phyloP scores from a whole-genome alignment of 306 rosid species.

The Prunus padus region DNA sequence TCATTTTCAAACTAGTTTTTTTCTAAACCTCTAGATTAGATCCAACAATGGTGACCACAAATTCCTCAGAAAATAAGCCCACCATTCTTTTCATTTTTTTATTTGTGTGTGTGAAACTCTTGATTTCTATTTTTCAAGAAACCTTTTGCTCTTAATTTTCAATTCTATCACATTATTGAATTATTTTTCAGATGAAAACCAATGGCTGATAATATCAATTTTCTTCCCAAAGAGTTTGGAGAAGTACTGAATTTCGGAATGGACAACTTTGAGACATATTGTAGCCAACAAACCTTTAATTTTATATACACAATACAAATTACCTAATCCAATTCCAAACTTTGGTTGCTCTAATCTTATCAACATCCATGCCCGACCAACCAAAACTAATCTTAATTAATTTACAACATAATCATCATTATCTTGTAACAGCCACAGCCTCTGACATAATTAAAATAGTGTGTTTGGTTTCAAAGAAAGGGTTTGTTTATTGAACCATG shows the following conservation, averaged over 20 bases:
- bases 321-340: neutral
- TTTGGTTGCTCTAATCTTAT: neutral
- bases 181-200: neutral
- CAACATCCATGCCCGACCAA: neutral
- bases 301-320: no score
- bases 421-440: neutral
- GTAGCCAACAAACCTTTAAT: no score
- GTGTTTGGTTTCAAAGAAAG: neutral
- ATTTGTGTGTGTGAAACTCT: no score
- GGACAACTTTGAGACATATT: neutral
- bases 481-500: neutral
- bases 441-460: neutral
- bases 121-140: neutral
- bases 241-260: neutral
- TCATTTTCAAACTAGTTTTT: no score
- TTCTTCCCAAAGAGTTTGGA: neutral
- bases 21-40: no score
- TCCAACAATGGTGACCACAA: no score
- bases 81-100: no score
- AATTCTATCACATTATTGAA: neutral
- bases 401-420: neutral
- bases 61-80: no score
- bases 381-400: neutral
- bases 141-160: neutral
- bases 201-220: neutral